Conservation (phyloP, 2,329 filamentous ascomycete species). For the Rugonectria rugulosa region DNA sequence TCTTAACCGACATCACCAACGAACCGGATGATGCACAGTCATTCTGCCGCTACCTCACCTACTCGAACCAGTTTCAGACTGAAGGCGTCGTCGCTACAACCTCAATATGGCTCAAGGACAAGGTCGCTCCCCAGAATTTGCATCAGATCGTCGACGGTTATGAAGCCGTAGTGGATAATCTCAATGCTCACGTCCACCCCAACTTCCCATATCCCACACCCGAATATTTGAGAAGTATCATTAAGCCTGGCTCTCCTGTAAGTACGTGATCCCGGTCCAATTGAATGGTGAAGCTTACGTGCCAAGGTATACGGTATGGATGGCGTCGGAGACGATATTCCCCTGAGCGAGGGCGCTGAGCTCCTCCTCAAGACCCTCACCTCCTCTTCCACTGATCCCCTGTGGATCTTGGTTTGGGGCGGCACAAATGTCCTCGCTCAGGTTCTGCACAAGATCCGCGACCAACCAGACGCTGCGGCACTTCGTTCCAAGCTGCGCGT, state of each 20-base stretch:
- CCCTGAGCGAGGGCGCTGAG: conserved; percentile 47
- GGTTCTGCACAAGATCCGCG: conserved; percentile 42
- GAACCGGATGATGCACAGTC: conserved; percentile 55
- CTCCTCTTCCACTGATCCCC: conserved; percentile 42
- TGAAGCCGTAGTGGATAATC: not conserved
- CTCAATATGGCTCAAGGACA: conserved; percentile 52
- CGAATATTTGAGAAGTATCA: conserved; percentile 42
- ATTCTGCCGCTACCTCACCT: conserved; percentile 53
- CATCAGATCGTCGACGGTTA: conserved; percentile 45
- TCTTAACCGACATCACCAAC: conserved; percentile 55
- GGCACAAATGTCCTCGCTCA: conserved; percentile 60
- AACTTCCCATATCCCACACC: conserved; percentile 50
- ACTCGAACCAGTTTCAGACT: conserved; percentile 54
- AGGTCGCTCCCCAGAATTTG: conserved; percentile 50
- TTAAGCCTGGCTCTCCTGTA: conserved; percentile 43
- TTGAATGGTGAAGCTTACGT: not conserved
- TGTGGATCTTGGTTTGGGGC: conserved; percentile 63
- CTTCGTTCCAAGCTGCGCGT: conserved; percentile 55
- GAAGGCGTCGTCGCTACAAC: conserved; percentile 53
- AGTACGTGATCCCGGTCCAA: not conserved
- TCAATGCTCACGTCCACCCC: conserved; percentile 50
- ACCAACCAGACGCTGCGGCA: conserved; percentile 41
- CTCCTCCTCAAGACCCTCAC: conserved; percentile 47
- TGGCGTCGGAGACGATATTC: conserved; percentile 24
- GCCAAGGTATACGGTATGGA: conserved; percentile 35